Conservation (phyloP, 2,329 filamentous ascomycete species). For the Calonectria honghensis region DNA sequence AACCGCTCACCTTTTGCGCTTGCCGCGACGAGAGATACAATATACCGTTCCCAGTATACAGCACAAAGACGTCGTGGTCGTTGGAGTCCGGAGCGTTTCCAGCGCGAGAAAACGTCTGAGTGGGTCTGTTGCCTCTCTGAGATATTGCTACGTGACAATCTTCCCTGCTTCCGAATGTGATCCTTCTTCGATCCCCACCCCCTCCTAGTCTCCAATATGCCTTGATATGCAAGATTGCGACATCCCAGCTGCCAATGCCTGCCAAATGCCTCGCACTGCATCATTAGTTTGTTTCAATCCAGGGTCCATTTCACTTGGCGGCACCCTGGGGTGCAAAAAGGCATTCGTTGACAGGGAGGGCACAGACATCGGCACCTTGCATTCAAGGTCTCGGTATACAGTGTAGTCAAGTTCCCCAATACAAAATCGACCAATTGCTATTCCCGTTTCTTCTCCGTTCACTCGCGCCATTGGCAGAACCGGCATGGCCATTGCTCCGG, state of each 20-base stretch:
- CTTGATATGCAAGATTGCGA: slow-evolving; percentile 18
- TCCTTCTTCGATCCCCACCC: slow-evolving; percentile 7
- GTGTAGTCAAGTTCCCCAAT: too few species aligned
- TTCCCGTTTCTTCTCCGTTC: background rate
- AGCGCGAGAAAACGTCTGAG: background rate
- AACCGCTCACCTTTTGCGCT: background rate
- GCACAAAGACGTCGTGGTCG: background rate
- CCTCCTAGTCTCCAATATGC: too few species aligned
- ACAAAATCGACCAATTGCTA: background rate
- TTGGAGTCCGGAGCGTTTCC: background rate
- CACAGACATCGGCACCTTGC: background rate
- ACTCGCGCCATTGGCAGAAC: background rate
- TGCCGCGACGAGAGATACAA: background rate
- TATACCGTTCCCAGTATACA: background rate
- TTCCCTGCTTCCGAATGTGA: slow-evolving; percentile 10
- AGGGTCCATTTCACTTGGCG: background rate
- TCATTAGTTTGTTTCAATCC: background rate
- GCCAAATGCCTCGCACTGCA: background rate
- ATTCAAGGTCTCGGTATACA: too few species aligned
- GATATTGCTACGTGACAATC: slow-evolving; percentile 19
- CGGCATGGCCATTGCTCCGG: background rate
- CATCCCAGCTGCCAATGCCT: slow-evolving; percentile 9
- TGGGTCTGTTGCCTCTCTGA: slow-evolving; percentile 14
- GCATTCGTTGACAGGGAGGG: too few species aligned
- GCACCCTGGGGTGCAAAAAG: background rate